These are phyloP conservation scores for Penicillium fimorum DNA, from an alignment of 495 filamentous ascomycete species.

Conservation along the genomic window DNA sequence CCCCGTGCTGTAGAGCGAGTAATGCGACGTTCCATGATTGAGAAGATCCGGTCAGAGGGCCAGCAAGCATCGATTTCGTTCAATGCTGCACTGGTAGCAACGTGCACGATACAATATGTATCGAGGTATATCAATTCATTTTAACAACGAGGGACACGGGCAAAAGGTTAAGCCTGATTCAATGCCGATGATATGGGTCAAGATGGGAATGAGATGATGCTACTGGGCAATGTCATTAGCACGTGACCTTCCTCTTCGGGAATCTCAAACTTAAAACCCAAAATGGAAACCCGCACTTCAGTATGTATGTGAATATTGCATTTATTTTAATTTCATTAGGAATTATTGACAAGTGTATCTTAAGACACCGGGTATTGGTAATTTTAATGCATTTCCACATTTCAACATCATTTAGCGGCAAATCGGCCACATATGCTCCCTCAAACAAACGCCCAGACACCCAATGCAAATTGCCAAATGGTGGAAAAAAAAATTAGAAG, in stretches of 20 bases:
- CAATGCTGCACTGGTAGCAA: neutral
- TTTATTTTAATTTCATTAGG: conserved; percentile 10
- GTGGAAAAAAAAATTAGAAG: conserved; percentile 6
- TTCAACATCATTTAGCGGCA: neutral
- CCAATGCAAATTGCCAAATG: conserved; percentile 12
- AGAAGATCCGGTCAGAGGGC: neutral
- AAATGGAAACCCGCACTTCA: neutral
- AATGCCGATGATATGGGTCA: neutral
- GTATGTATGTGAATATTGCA: neutral
- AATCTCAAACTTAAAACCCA: too few relatives aligned
- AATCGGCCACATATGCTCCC: conserved; percentile 12
- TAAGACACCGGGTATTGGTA: conserved; percentile 11
- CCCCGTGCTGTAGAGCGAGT: conserved; percentile 27
- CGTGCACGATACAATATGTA: neutral
- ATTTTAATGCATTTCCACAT: conserved; percentile 10
- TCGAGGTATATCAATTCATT: neutral
- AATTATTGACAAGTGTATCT: conserved; percentile 5
- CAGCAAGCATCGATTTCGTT: neutral
- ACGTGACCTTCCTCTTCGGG: conserved; percentile 3
- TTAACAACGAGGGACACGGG: neutral
- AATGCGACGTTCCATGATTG: conserved; percentile 18
- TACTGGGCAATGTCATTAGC: neutral
- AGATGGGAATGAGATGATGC: neutral
- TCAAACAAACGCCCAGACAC: conserved; percentile 18
- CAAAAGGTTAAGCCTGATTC: neutral